Evolutionary conservation across 2,329 filamentous ascomycete species (phyloP), one percentile per base, ranked within the genome.

Genomic region (Clonostachys solani): DNA sequence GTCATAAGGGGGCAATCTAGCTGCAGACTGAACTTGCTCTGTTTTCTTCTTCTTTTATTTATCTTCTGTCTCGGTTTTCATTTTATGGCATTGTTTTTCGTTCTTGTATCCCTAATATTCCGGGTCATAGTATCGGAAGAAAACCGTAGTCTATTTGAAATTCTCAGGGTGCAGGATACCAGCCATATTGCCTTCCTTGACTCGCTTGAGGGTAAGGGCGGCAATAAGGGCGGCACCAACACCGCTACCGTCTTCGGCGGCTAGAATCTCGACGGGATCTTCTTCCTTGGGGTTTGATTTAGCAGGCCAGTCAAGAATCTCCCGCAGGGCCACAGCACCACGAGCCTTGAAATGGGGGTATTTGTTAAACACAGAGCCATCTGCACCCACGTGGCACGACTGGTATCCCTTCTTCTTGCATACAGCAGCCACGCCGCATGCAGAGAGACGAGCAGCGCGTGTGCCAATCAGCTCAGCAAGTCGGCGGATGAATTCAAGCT

Each of bases 331-430:
- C 65, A 86, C 78, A 13, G 94, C 92, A 47, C 92, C 92, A 47
- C 94, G 87, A 49, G 84, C 82, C 78, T 96, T 96, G 81, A 99
- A 99, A 72, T 96, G 88, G 12, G 94, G 94, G 72, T 99, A 99
- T 68, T 97, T 97, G 79, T 96, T 96, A 76, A 99, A 99, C 47
- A 99, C 92, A 16, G 89, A 95, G 36, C 94, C 94, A 63, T 99
- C 94, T 45, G 94, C 94, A 59, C 94, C 94, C 40, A 99, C 94
- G 67, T 97, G 94, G 74, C 89, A 95, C 36, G 81, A 79, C 61
- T 87, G 72, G 68, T 92, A 92, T 56, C 82, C 80, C 81, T 96
- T 97, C 84, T 97, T 97, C 73, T 86, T 95, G 80, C 88, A 91
- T 62, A 99, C 96, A 49, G 92, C 94, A 12, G 92, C 91, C 47